Evolutionary conservation across 805 yeast genomes (phyloP), one percentile per base, ranked within the genome.

Genomic region (Maudiozyma saulgeensis): DNA sequence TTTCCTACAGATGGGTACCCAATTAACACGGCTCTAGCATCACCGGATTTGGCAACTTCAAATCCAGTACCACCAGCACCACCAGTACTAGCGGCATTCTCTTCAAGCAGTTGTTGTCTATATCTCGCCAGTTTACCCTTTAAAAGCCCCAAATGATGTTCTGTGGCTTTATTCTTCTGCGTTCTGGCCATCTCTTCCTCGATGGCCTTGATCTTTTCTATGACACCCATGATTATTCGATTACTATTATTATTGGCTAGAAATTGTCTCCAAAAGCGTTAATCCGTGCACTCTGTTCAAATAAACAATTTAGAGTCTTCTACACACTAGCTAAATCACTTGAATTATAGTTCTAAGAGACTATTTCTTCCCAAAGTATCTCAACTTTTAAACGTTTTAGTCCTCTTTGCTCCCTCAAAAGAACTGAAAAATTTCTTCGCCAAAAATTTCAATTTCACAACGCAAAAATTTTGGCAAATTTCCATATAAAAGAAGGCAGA

Each of bases 1-100:
- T 91, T 91, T 65, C 99, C 99, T 23, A 93, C 99, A 1, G 97
- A 90, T 16, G 99, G 99, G 66, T 90, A 91, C 31, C 99, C 99
- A 68, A 93, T 90, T 48, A 91, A 73, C 18, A 95, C 95, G 2
- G 88, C 96, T 57, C 99, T 77, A 0, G 98, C 97, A 74, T 91
- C 97, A 39, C 98, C 98, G 43, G 93, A 84, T 67, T 93, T 91
- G 42, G 88, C 81, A 2, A 91, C 97, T 68, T 93, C 99, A 65
- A 91, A 91, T 1, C 96, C 96, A 49, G 81, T 83, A 1, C 96
- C 96, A 11, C 88, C 88, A 25, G 81, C 76, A 15, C 47, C 38
- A 2, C 83, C 78, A 25, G 81, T 76, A 0, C 80, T 70, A 1
- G 81, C 73, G 0, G 91, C 84, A 41, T 87, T 83, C 6, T 97